These are phyloP conservation scores for Herpotrichia juniperi DNA, from an alignment of 2,329 filamentous ascomycete species.

Conservation along the genomic window DNA sequence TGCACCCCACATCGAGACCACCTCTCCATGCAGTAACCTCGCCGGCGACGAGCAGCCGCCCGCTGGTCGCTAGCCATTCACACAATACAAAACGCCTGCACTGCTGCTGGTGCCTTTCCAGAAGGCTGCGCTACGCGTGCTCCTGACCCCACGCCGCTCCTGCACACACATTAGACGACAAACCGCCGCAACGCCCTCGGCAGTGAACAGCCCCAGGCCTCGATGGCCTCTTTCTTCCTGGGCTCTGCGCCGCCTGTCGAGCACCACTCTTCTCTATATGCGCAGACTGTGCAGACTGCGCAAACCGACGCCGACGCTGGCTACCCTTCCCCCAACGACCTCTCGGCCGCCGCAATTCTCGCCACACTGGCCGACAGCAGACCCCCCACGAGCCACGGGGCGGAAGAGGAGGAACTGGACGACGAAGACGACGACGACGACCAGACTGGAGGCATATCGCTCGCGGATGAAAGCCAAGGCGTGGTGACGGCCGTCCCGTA, in stretches of 20 bases:
- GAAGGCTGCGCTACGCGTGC: background rate
- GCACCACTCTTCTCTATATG: constrained; percentile 16
- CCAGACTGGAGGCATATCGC: constrained; percentile 34
- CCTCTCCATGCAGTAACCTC: background rate
- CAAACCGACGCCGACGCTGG: constrained; percentile 8
- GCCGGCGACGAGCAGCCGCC: background rate
- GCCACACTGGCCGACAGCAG: constrained; percentile 37
- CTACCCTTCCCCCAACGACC: constrained; percentile 24
- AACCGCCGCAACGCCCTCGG: background rate
- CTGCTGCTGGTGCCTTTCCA: background rate
- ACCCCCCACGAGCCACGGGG: constrained; percentile 31
- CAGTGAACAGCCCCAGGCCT: background rate
- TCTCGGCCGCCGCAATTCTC: constrained; percentile 34
- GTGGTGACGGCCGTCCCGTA: constrained; percentile 5
- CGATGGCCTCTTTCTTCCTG: background rate
- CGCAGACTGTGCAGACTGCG: constrained; percentile 6
- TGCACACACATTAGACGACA: background rate
- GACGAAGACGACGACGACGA: constrained; percentile 9
- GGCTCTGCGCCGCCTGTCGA: background rate
- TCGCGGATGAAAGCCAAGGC: constrained; percentile 18
- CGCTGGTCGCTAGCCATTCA: background rate
- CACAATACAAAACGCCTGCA: background rate
- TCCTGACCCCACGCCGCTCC: background rate
- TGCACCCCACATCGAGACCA: background rate
- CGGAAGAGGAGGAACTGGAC: constrained; percentile 17